phyloP scores from a whole-genome alignment of 805 yeast genomes.

The Lipomyces yamadae region DNA sequence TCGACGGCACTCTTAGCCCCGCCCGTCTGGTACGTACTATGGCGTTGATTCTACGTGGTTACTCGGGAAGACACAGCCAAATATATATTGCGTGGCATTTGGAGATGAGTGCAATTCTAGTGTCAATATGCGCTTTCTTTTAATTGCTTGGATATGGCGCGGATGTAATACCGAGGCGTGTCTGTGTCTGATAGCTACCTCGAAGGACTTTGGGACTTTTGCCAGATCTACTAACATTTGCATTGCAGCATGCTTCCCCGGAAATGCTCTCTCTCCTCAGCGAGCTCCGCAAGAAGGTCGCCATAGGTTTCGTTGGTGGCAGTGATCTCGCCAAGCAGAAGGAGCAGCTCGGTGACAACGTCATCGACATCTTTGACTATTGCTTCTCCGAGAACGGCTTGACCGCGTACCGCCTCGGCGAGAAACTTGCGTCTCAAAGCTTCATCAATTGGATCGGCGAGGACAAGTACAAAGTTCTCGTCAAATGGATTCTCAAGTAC shows the following conservation, averaged over 20 bases:
- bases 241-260: constrained; percentile 38
- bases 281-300: constrained; percentile 86
- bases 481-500: constrained; percentile 82
- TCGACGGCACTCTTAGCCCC: constrained; percentile 97
- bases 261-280: constrained; percentile 76
- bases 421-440: constrained; percentile 87
- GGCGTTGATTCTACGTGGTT: constrained; percentile 1
- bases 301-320: constrained; percentile 98
- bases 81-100: neutral
- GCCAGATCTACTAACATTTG: neutral
- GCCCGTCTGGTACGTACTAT: constrained; percentile 68
- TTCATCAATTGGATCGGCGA: constrained; percentile 96
- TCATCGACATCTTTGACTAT: constrained; percentile 85
- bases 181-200: neutral
- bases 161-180: neutral
- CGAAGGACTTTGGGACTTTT: neutral
- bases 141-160: neutral
- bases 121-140: neutral
- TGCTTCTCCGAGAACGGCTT: constrained; percentile 97
- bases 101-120: neutral
- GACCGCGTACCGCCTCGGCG: constrained; percentile 93
- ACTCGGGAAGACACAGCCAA: neutral
- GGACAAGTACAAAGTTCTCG: constrained; percentile 87
- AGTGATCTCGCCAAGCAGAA: constrained; percentile 91
- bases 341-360: constrained; percentile 84